Evolutionary conservation across 352 stramenopile species (phyloP), one percentile per base, ranked within the genome.

Genomic region (Phytophthora chlamydospora): DNA sequence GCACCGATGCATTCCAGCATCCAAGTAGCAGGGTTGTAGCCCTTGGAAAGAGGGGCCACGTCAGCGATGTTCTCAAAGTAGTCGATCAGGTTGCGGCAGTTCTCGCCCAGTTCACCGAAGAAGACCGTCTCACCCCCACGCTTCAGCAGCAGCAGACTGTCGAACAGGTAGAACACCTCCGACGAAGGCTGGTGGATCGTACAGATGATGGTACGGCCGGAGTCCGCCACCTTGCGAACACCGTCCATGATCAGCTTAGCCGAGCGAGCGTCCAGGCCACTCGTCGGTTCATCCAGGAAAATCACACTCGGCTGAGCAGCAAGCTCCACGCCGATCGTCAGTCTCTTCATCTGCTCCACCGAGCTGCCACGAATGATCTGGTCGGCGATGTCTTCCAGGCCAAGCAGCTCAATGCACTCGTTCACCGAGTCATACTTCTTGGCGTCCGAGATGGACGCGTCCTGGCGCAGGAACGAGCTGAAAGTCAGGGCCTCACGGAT

Each of bases 151-250:
- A 93, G 73, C 9, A 93, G 27, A 41, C 75, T 71, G 65, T 96
- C 83, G 65, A 94, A 92, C 29, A 80, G 75, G 13, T 80, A 76
- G 27, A 95, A 94, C 0, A 95, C 76, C 41, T 93, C 76, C 6
- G 74, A 74, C 8, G 73, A 78, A 10, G 89, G 89, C 66, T 97
- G 89, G 65, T 97, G 89, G 62, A 97, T 97, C 19, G 85, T 95
- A 24, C 90, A 93, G 0, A 94, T 64, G 12, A 97, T 46, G n/a
- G 47, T 55, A 27, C 48, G 35, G 9, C 48, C 48, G 0, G 33
- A 44, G 12, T 54, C 34, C 0, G 46, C 46, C 17, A 54, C 46
- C 12, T 54, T 54, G 34, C 46, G 46, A 24, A 54, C 46, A 24
- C 46, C 46, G 33, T 54, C 46, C 46, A 54, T 54, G 17, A 54